Conservation (phyloP, 768 basidiomycete genomes). For the Mycena filopes region DNA sequence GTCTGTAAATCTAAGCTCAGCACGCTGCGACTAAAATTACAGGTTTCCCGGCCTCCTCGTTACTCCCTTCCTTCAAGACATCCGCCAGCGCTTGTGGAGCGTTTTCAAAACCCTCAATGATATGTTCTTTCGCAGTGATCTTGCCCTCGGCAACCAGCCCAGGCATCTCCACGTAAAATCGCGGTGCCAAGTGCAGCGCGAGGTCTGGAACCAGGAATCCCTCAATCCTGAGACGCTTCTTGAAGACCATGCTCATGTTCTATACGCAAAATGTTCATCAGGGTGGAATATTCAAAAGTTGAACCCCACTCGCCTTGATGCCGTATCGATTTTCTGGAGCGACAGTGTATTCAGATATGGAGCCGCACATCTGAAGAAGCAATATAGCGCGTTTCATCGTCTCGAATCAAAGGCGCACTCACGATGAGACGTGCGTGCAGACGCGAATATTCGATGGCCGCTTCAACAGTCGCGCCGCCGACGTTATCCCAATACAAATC, state of each 20-base stretch:
- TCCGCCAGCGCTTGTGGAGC: slow-evolving; percentile 45
- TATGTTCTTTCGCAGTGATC: slow-evolving; percentile 49
- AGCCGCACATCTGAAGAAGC: slow-evolving; percentile 32
- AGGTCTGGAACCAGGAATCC: slow-evolving; percentile 44
- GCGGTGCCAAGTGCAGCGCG: slow-evolving; percentile 36
- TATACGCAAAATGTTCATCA: not conserved
- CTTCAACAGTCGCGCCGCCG: slow-evolving; percentile 56
- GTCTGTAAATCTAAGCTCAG: not conserved
- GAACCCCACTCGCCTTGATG: slow-evolving; percentile 25
- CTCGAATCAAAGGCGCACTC: slow-evolving; percentile 20
- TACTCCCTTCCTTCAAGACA: slow-evolving; percentile 14
- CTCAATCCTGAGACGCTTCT: slow-evolving; percentile 39
- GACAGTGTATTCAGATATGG: slow-evolving; percentile 32
- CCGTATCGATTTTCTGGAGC: slow-evolving; percentile 29
- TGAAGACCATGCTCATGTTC: slow-evolving; percentile 41
- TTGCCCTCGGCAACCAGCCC: slow-evolving; percentile 34
- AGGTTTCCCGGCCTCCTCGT: slow-evolving; percentile 15
- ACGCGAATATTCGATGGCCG: slow-evolving; percentile 48
- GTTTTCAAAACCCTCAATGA: slow-evolving; percentile 44
- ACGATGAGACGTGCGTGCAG: slow-evolving; percentile 55
- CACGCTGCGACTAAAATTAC: slow-evolving; percentile 14
- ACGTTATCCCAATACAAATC: slow-evolving; percentile 51
- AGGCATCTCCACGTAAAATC: slow-evolving; percentile 44
- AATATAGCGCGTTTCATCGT: slow-evolving; percentile 21
- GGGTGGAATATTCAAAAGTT: not conserved